These are phyloP conservation scores for Eucalyptus shirleyi DNA, from an alignment of 345 rosid genomes.

Conservation along the genomic window DNA sequence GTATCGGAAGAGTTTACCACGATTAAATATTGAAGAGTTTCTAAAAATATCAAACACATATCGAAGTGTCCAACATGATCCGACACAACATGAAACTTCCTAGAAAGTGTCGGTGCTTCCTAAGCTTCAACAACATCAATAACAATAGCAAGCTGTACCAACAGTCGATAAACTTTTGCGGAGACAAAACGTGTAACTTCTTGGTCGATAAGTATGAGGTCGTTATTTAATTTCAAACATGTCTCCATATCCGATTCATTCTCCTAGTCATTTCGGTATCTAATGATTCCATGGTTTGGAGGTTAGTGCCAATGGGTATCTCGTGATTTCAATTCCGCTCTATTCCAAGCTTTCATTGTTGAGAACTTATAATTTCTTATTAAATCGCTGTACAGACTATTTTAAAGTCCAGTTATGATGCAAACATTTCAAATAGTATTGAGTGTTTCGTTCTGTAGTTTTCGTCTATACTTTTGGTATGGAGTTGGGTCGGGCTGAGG, in stretches of 20 bases:
- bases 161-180: background rate
- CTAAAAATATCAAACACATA: rapidly evolving
- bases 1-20: too few relatives aligned
- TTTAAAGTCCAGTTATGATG: too few relatives aligned
- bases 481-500: background rate
- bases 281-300: background rate
- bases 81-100: too few relatives aligned
- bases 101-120: too few relatives aligned
- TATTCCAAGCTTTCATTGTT: background rate
- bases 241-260: background rate
- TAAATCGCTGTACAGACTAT: too few relatives aligned
- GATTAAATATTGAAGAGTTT: too few relatives aligned
- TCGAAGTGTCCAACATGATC: rapidly evolving
- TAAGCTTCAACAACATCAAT: slow-evolving; percentile 18
- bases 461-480: too few relatives aligned
- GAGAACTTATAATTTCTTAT: background rate
- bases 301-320: background rate
- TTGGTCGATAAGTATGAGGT: background rate
- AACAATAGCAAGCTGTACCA: background rate
- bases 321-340: background rate
- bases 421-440: too few relatives aligned
- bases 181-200: background rate
- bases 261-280: background rate
- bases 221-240: too few relatives aligned
- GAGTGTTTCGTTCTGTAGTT: too few relatives aligned